Conservation (phyloP, 2,329 filamentous ascomycete species). For the Mollisia scopiformis region DNA sequence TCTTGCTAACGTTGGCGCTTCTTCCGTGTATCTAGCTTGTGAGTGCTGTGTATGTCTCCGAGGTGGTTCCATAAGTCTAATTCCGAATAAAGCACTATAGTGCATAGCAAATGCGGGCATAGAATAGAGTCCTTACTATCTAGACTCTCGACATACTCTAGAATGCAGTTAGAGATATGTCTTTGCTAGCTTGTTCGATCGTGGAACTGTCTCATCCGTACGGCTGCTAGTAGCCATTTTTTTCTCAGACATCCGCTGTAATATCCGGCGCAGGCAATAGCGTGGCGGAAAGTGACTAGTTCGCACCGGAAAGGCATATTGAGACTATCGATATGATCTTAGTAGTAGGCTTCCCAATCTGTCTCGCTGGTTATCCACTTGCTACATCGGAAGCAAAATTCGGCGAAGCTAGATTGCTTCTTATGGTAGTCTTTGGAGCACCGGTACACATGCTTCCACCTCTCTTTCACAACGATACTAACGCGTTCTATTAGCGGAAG, state of each 20-base stretch:
- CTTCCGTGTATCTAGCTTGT: constrained; percentile 11
- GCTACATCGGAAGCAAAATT: constrained; percentile 19
- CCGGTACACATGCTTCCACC: constrained; percentile 17
- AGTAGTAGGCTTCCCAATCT: constrained; percentile 17
- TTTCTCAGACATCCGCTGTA: constrained; percentile 9
- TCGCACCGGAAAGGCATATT: constrained; percentile 17
- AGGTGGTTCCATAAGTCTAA: constrained; percentile 16
- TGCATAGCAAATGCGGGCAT: constrained; percentile 14
- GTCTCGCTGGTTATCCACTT: constrained; percentile 15
- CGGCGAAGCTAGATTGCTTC: constrained; percentile 18
- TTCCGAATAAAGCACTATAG: constrained; percentile 15
- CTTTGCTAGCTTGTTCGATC: constrained; percentile 8
- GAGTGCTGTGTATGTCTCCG: constrained; percentile 14
- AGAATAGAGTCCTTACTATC: constrained; percentile 11
- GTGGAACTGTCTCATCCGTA: neutral
- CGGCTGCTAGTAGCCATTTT: constrained; percentile 5
- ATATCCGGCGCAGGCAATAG: constrained; percentile 16
- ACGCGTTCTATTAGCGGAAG: constrained; percentile 10
- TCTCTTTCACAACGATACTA: constrained; percentile 10
- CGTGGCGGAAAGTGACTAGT: constrained; percentile 11
- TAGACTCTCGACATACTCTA: constrained; percentile 12
- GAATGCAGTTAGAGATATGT: constrained; percentile 14
- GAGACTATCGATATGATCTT: constrained; percentile 21
- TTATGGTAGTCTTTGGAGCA: constrained; percentile 15
- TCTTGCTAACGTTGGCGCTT: constrained; percentile 10